Evolutionary conservation across 345 rosid species (phyloP).

Genomic region (Salix exigua): DNA sequence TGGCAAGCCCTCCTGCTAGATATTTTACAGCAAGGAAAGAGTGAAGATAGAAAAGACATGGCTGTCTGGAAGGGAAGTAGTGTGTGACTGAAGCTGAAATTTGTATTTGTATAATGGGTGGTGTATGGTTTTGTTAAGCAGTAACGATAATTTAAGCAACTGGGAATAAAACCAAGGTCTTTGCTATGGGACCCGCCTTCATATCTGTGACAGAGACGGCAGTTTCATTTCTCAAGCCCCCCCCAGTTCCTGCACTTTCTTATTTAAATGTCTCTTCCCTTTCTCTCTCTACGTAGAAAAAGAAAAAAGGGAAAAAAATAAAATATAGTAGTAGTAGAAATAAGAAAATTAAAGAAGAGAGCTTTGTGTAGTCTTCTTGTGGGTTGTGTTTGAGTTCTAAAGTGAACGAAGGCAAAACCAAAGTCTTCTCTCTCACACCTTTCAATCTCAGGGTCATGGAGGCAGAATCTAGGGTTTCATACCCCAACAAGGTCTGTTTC

Average conservation of each 20-base stretch:
- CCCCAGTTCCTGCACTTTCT: not conserved
- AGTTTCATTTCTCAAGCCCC: constrained; percentile 42
- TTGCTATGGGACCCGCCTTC: constrained; percentile 50
- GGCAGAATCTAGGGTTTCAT: constrained; percentile 65
- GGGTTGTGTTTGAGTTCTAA: constrained; percentile 48
- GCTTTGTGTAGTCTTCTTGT: constrained; percentile 38
- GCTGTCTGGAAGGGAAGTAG: not conserved
- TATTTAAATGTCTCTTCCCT: constrained; percentile 4
- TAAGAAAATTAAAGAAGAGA: constrained; percentile 13
- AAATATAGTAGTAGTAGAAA: not conserved
- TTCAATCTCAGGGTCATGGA: constrained; percentile 40
- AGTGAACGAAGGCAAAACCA: constrained; percentile 24
- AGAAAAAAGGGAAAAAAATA: not conserved
- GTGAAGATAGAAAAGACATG: not conserved
- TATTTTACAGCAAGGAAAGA: too few relatives aligned
- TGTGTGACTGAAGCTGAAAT: too few relatives aligned
- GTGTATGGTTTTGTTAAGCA: too few relatives aligned
- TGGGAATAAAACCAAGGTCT: constrained; percentile 45
- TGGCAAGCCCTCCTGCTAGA: not conserved
- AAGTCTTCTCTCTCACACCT: constrained; percentile 83
- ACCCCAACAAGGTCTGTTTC: constrained; percentile 39
- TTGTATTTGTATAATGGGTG: too few relatives aligned
- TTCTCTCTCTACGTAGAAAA: not conserved
- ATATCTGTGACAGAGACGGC: constrained; percentile 65
- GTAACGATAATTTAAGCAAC: not conserved